These are phyloP conservation scores for Penicillium freii DNA, from an alignment of 2,329 filamentous ascomycete species.

Conservation along the genomic window DNA sequence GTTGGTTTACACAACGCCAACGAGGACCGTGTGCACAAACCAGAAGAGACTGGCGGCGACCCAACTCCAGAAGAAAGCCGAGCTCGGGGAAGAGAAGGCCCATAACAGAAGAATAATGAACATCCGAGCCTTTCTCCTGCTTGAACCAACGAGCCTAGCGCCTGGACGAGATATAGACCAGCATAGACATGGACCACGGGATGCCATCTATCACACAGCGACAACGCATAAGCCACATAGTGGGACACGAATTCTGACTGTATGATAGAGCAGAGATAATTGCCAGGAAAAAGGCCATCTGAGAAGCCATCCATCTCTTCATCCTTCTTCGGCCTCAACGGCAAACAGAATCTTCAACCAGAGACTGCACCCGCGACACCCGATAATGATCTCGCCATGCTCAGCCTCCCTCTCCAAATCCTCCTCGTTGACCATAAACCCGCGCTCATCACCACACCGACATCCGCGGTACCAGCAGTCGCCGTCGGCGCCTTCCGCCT, in stretches of 20 bases:
- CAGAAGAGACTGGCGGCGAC: background rate
- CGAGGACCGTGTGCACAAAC: background rate
- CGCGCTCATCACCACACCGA: constrained; percentile 58
- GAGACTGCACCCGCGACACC: constrained; percentile 63
- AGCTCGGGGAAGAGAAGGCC: background rate
- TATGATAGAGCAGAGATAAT: background rate
- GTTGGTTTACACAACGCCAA: background rate
- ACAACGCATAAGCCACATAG: background rate
- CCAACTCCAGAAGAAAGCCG: background rate
- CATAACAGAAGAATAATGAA: background rate
- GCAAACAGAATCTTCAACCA: constrained; percentile 62
- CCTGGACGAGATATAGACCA: background rate
- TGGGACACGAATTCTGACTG: background rate
- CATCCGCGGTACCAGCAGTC: constrained; percentile 57
- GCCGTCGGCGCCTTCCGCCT: constrained; percentile 31
- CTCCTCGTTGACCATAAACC: constrained; percentile 54
- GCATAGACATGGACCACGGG: background rate
- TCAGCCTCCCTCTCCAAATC: constrained; percentile 53
- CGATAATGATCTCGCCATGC: constrained; percentile 57
- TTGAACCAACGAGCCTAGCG: background rate
- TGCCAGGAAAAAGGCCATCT: background rate
- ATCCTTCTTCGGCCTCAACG: constrained; percentile 33
- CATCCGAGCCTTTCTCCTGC: too few relatives aligned
- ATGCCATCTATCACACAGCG: background rate
- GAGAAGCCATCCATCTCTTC: background rate